These are phyloP conservation scores for Odonthalia washingtoniensis DNA, from an alignment of 31 red algal species.

Conservation along the genomic window DNA sequence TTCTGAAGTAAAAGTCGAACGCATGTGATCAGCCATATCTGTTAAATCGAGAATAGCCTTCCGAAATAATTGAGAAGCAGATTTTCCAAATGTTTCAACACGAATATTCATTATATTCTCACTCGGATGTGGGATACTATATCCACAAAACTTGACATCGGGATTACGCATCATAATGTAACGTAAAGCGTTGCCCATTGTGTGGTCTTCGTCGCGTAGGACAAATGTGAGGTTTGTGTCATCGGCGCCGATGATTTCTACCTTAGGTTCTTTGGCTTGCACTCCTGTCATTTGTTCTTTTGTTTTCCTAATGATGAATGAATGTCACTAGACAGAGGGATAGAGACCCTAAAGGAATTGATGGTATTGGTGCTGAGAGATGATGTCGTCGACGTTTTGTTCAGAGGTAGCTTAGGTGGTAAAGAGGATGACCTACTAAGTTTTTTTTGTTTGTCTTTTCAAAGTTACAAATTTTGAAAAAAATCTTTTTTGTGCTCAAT, in stretches of 20 bases:
- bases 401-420: no score
- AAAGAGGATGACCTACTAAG: no score
- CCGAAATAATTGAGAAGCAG: conserved; percentile 67
- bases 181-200: conserved; percentile 93
- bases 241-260: conserved; percentile 71
- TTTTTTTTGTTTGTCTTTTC: no score
- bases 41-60: conserved; percentile 68
- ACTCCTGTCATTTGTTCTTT: no score
- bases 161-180: conserved; percentile 86
- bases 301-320: no score
- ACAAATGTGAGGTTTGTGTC: conserved; percentile 76
- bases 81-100: conserved; percentile 73
- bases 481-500: no score
- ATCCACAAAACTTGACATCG: conserved; percentile 86
- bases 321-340: no score
- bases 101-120: conserved; percentile 95
- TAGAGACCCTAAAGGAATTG: no score
- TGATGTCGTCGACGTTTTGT: no score
- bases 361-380: no score
- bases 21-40: conserved; percentile 57
- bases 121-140: conserved; percentile 97
- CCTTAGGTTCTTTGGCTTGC: conserved; percentile 49
- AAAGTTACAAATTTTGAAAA: no score
- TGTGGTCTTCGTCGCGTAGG: conserved; percentile 92
- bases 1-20: conserved; percentile 55